Evolutionary conservation across 768 basidiomycete species (phyloP).

Genomic region (Leccinellum luteum): DNA sequence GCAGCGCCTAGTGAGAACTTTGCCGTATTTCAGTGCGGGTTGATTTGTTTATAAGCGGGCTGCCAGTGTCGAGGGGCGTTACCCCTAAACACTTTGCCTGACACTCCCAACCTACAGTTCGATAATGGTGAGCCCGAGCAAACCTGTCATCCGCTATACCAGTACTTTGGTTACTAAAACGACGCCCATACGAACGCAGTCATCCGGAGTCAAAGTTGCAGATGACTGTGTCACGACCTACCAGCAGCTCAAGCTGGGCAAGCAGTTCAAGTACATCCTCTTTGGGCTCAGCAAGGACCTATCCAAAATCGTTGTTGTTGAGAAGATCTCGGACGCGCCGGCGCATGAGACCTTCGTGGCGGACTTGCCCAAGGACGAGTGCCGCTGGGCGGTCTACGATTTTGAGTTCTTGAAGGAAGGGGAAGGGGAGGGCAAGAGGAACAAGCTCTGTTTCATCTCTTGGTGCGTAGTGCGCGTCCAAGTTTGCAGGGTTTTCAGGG

Average conservation of each 20-base stretch:
- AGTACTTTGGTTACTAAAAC: neutral
- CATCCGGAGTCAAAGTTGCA: constrained; percentile 47
- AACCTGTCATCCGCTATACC: neutral
- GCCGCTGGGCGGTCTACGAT: constrained; percentile 92
- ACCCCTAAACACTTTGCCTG: constrained; percentile 13
- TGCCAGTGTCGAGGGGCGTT: neutral
- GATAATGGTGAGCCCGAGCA: constrained; percentile 26
- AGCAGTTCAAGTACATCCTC: constrained; percentile 81
- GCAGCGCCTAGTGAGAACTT: neutral
- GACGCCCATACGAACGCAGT: constrained; percentile 12
- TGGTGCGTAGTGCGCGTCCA: constrained; percentile 60
- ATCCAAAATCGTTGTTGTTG: constrained; percentile 75
- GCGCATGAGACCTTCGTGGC: constrained; percentile 72
- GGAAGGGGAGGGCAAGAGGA: constrained; percentile 52
- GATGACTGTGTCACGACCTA: constrained; percentile 42
- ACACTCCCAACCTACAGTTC: neutral
- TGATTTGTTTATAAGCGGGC: constrained; percentile 11
- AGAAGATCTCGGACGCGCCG: constrained; percentile 51
- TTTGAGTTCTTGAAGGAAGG: constrained; percentile 74
- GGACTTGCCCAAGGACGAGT: constrained; percentile 71
- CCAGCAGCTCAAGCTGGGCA: constrained; percentile 22
- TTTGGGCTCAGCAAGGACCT: constrained; percentile 59
- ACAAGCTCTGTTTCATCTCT: constrained; percentile 79
- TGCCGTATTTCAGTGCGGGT: neutral
- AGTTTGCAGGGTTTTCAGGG: neutral